Base-by-base conservation (phyloP, 495 filamentous ascomycete genomes). In the Darksidea phi region DNA sequence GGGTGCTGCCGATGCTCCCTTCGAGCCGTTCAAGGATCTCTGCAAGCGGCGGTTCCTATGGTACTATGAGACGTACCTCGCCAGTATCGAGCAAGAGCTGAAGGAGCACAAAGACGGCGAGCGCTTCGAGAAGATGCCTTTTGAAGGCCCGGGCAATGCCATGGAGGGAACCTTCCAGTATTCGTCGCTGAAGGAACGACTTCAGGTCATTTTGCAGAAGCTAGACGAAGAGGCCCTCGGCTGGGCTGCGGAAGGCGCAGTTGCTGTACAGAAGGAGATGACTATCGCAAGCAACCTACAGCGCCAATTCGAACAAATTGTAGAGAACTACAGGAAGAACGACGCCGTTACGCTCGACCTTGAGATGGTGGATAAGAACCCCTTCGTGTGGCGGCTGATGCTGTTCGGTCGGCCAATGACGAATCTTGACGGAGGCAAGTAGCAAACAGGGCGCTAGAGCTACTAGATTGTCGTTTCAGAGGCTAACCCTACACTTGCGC, bases 331-430 rank as follows among this genome's bases (percentile, higher is more conserved):
- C 72, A 88, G 86, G 68, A 78, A 79, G 12, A 80, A 86, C 52
- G 84, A 87, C 32, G 79, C 82, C 34, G 80, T 85, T 20, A 85
- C 88, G 1, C 75, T 95, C 24, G 86, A 89, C 67, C 71, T 97
- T 48, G 83, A 86, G 48, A 76, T 98, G 10, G 82, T 85, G 6
- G 82, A 86, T 59, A 79, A 78, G n/a, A 91, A 90, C 63, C 88
- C 88, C 0, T 90, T 87, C 68, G 58, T 81, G 1, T 85, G 81
- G 84, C 67, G 71, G 36, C 61, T 89, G 47, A 92, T 88, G 0
- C 91, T 95, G 72, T 94, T 96, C 69, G 94, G 94, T 36, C 84
- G 88, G 49, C 89, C 93, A 1, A 95, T 94, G 88, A 95, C 93
- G 0, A 89, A 91, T 63, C 81, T 96, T 4, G 95, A 97, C 59